phyloP scores from a whole-genome alignment of 2,329 filamentous ascomycete species.

The Phialemoniopsis sp. region DNA sequence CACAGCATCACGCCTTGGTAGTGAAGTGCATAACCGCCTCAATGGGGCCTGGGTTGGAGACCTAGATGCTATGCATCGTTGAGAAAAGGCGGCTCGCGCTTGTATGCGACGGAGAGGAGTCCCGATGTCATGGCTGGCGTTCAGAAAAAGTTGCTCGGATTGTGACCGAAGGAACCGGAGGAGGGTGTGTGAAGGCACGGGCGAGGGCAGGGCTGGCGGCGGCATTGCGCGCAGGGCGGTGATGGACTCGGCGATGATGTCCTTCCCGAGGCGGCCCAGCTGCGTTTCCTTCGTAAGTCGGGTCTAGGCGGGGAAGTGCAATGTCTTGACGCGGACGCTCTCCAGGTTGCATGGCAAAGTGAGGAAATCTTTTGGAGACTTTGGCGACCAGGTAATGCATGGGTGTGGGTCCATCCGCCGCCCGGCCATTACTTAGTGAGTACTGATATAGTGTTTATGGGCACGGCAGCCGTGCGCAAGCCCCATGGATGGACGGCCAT shows the following conservation, averaged over 20 bases:
- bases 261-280: neutral
- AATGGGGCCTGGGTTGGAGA: constrained; percentile 7
- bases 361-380: too few relatives aligned
- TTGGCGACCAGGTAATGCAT: too few relatives aligned
- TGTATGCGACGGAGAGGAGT: neutral
- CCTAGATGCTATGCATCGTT: neutral
- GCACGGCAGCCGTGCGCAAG: too few relatives aligned
- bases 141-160: constrained; percentile 45
- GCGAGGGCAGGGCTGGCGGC: constrained; percentile 33
- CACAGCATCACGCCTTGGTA: constrained; percentile 5
- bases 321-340: neutral
- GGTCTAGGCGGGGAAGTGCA: neutral
- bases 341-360: neutral
- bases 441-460: too few relatives aligned
- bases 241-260: neutral
- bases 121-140: constrained; percentile 5
- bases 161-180: constrained; percentile 72
- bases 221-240: constrained; percentile 32
- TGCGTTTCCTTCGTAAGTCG: too few relatives aligned
- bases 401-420: too few relatives aligned
- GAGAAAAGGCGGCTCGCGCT: constrained; percentile 1
- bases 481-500: too few relatives aligned
- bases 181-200: constrained; percentile 52
- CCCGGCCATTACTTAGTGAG: too few relatives aligned
- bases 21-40: constrained; percentile 8